These are phyloP conservation scores for Brassica napus DNA, from an alignment of 345 rosid species.

Conservation along the genomic window Da-Ae NC_063447.1:40313001-40313500, in stretches of 20 bases:
- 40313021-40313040: not conserved
- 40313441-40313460: constrained; percentile 80
- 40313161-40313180: not conserved
- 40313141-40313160: not conserved
- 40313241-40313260: not conserved
- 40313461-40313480: not conserved
- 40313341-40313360: constrained; percentile 97
- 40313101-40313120: not conserved
- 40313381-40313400: constrained; percentile 78
- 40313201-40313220: not conserved
- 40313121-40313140: not conserved
- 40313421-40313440: constrained; percentile 69
- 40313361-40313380: constrained; percentile 84
- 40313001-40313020: not conserved
- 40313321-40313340: constrained; percentile 94
- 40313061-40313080: not conserved
- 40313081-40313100: not conserved
- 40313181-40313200: not conserved
- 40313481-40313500: not conserved
- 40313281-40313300: constrained; percentile 68
- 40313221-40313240: not conserved
- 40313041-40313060: not conserved
- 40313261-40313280: not conserved
- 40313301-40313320: constrained; percentile 81
- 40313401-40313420: constrained; percentile 95